Evolutionary conservation across 768 basidiomycete species (phyloP).

Genomic region (Kwoniella dejecticola): DNA sequence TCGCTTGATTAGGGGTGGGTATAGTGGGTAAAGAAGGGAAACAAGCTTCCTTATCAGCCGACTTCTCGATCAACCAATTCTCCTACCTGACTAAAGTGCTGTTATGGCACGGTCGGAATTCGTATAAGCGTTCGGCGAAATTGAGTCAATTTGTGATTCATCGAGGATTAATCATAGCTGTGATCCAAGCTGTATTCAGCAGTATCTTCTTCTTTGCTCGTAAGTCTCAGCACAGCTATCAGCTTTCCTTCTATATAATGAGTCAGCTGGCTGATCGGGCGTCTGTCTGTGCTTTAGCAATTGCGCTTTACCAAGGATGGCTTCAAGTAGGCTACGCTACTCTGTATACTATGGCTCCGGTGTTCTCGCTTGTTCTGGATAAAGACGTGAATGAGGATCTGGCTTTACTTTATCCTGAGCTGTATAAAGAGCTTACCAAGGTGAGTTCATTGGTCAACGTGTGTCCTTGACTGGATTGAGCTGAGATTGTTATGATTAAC

Average conservation of each 20-base stretch:
- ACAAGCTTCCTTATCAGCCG: conserved; percentile 97
- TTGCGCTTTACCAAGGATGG: conserved; percentile 97
- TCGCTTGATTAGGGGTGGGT: conserved; percentile 69
- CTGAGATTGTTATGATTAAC: too few species aligned
- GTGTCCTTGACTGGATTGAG: neutral
- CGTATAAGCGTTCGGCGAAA: conserved; percentile 96
- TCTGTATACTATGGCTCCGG: conserved; percentile 96
- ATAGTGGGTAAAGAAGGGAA: conserved; percentile 99
- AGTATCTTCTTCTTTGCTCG: conserved; percentile 61
- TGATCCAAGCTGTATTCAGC: conserved; percentile 97
- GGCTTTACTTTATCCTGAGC: conserved; percentile 90
- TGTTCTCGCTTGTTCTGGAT: conserved; percentile 95
- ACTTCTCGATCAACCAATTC: conserved; percentile 98
- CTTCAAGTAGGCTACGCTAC: conserved; percentile 96
- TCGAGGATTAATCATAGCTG: conserved; percentile 90
- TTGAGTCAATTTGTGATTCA: conserved; percentile 98
- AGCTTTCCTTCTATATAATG: too few species aligned
- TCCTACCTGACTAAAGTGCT: conserved; percentile 92
- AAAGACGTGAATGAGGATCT: conserved; percentile 93
- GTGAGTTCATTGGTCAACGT: conserved; percentile 57
- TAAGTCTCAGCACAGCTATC: too few species aligned
- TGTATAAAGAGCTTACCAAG: conserved; percentile 98
- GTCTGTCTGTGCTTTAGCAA: conserved; percentile 63
- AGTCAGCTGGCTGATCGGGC: neutral
- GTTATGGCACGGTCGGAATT: conserved; percentile 98